These are phyloP conservation scores for Lichtheimia ornata DNA, from an alignment of 371 early-diverging fungal genomes.

Conservation along the genomic window DNA sequence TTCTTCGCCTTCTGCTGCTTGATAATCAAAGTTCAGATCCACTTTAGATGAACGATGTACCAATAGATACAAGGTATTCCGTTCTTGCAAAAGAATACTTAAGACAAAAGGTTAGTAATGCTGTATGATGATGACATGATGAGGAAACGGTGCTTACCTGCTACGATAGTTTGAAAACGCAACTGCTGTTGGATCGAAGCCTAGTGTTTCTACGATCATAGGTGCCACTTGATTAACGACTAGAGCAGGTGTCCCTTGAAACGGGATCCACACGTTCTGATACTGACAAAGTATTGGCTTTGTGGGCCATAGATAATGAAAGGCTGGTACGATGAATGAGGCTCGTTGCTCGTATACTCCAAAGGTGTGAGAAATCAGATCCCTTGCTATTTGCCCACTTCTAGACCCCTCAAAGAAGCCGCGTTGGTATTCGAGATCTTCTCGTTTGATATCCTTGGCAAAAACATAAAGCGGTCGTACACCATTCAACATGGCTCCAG, in stretches of 20 bases:
- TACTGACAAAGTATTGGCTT: background rate
- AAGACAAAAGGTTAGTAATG: background rate
- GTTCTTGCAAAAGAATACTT: background rate
- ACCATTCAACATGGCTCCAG: no score
- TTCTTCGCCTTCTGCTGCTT: no score
- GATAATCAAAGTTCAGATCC: background rate
- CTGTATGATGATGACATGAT: no score
- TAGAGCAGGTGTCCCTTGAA: background rate
- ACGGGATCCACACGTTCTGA: background rate
- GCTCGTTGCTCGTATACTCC: no score
- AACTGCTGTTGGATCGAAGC: background rate
- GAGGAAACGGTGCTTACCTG: background rate
- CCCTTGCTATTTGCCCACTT: background rate
- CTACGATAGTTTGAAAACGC: background rate
- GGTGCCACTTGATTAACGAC: background rate
- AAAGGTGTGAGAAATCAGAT: background rate
- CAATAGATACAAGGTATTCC: background rate
- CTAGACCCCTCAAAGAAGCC: background rate
- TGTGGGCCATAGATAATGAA: slow-evolving; percentile 1
- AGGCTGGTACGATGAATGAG: background rate
- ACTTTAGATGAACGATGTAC: background rate
- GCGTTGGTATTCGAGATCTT: background rate
- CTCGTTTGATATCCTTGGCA: slow-evolving; percentile 2
- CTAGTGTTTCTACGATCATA: no score
- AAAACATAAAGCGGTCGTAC: background rate